Percentiles rank a stretch among this genome's conserved stretches.
Conservation (phyloP, 2,329 filamentous ascomycete species). For the Fusarium ramigenum region DNA sequence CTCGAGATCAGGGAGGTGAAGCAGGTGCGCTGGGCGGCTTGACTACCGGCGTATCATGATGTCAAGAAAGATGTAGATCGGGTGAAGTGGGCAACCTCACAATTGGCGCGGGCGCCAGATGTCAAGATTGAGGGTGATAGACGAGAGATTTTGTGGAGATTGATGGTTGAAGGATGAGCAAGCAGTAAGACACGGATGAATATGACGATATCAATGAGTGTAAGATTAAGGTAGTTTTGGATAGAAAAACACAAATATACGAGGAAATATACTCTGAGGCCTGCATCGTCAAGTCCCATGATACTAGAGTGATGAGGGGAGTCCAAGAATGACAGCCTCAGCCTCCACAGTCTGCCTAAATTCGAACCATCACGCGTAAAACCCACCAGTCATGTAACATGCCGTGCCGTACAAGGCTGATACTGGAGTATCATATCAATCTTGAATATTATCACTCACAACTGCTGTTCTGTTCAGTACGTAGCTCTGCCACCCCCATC, state of each 20-base stretch:
- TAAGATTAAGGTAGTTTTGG: background rate
- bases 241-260: slow-evolving; percentile 10
- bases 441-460: background rate
- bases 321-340: slow-evolving; percentile 23
- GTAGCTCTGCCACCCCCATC: slow-evolving; percentile 21
- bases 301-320: slow-evolving; percentile 18
- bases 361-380: slow-evolving; percentile 18
- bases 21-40: slow-evolving; percentile 35
- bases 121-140: background rate
- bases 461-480: background rate
- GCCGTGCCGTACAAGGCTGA: slow-evolving; percentile 35
- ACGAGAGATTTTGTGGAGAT: background rate
- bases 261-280: background rate
- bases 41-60: background rate
- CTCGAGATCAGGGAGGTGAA: slow-evolving; percentile 41
- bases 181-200: background rate
- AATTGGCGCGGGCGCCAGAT: background rate
- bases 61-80: background rate
- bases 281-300: slow-evolving; percentile 9
- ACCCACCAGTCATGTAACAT: slow-evolving; percentile 10
- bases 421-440: background rate
- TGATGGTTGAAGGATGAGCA: background rate
- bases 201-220: background rate
- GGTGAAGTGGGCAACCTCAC: background rate
- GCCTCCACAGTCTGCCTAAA: slow-evolving; percentile 38